phyloP scores from a whole-genome alignment of 306 rosid genomes.

The Quercus rubra region DNA sequence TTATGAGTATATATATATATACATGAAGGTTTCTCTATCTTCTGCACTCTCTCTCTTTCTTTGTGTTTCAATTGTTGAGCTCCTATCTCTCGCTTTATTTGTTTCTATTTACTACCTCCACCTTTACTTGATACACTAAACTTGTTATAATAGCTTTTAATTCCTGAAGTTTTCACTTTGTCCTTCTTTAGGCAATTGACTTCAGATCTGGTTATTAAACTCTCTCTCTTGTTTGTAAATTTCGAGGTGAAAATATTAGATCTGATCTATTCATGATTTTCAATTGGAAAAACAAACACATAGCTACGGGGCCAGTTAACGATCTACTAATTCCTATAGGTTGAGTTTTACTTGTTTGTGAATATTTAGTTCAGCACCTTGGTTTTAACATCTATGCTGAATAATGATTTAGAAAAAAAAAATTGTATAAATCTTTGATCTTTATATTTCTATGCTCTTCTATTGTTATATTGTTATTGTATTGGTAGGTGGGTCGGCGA shows the following conservation, averaged over 20 bases:
- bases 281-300: background rate
- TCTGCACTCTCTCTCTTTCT: background rate
- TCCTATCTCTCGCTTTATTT: background rate
- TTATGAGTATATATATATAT: constrained; percentile 15
- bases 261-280: background rate
- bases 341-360: too few species aligned
- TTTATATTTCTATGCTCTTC: background rate
- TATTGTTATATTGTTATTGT: background rate
- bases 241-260: background rate
- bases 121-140: background rate
- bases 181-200: background rate
- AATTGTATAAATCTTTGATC: background rate
- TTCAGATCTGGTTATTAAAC: background rate
- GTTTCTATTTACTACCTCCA: background rate
- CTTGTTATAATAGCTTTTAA: background rate
- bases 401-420: too few species aligned
- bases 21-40: background rate
- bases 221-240: background rate
- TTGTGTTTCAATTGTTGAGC: background rate
- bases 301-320: background rate
- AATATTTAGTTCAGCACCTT: too few species aligned
- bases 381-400: too few species aligned
- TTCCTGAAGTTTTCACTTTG: background rate
- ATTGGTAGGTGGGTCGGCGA: background rate
- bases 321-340: too few species aligned